A percentile compares a stretch with the other conserved stretches of the same genome.
Evolutionary conservation across 2,329 filamentous ascomycete species (phyloP).

Genomic region (Neurospora crassa): DNA sequence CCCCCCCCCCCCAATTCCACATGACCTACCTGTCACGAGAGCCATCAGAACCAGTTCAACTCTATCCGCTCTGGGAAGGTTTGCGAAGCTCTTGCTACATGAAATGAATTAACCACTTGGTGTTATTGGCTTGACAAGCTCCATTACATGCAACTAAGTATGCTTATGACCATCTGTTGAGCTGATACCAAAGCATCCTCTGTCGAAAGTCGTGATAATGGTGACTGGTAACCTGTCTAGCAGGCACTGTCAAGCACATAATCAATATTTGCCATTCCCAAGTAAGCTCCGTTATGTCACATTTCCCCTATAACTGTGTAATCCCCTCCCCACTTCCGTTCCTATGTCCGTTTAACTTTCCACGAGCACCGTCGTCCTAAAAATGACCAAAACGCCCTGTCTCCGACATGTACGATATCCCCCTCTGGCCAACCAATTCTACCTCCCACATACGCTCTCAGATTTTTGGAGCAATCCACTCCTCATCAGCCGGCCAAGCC

Average conservation of each 20-base stretch:
- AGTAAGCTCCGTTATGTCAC: neutral
- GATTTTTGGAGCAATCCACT: neutral
- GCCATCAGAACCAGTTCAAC: neutral
- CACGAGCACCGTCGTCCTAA: too few species aligned
- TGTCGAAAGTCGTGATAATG: neutral
- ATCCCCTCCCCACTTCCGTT: neutral
- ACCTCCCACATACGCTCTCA: neutral
- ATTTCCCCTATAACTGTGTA: neutral
- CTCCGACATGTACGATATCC: neutral
- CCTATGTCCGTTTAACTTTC: neutral
- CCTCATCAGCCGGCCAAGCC: slow-evolving; percentile 22
- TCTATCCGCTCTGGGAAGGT: neutral
- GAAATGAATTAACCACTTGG: neutral
- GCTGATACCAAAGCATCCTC: neutral
- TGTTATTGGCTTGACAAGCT: neutral
- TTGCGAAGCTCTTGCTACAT: neutral
- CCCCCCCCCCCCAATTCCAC: too few species aligned
- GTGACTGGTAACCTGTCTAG: neutral
- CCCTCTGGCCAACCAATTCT: too few species aligned
- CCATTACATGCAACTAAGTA: neutral
- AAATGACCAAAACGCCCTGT: neutral
- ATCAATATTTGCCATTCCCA: neutral
- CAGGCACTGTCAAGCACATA: neutral
- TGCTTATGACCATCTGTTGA: neutral
- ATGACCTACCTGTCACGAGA: too few species aligned